Conservation (phyloP, 495 filamentous ascomycete species). For the Acidiella bohemica region DNA sequence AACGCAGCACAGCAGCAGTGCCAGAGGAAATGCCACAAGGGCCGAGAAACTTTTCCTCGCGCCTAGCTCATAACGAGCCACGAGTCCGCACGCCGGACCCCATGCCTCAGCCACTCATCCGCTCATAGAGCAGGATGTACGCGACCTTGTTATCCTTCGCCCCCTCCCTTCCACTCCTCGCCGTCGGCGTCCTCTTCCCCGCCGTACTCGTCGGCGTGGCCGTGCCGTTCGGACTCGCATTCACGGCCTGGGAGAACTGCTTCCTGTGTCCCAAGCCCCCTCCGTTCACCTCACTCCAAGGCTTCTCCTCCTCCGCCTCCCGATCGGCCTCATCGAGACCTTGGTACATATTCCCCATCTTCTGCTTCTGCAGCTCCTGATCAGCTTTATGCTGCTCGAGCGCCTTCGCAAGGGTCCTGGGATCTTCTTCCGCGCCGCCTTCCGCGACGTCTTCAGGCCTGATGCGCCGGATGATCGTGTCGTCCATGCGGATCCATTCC, state of each 20-base stretch:
- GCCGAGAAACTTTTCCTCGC: no score
- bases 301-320: constrained; percentile 44
- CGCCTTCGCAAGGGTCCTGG: constrained; percentile 50
- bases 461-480: constrained; percentile 78
- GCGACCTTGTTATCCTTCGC: constrained; percentile 90
- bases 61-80: no score
- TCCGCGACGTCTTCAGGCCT: constrained; percentile 84
- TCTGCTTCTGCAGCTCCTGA: constrained; percentile 26
- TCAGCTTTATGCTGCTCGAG: constrained; percentile 52
- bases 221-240: constrained; percentile 45
- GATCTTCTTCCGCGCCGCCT: constrained; percentile 66
- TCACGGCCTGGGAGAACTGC: constrained; percentile 46
- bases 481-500: constrained; percentile 93
- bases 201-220: constrained; percentile 37
- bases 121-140: constrained; percentile 91
- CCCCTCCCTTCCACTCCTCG: constrained; percentile 52
- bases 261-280: constrained; percentile 25
- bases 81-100: no score
- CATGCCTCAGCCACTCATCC: constrained; percentile 34
- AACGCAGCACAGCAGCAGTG: no score
- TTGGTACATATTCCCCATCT: constrained; percentile 40
- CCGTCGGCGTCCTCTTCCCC: constrained; percentile 46
- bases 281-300: constrained; percentile 77
- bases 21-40: no score
- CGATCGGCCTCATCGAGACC: constrained; percentile 40